Percentiles rank a stretch among this genome's conserved stretches.
These are phyloP conservation scores for Apiotrichum porosum DNA, from an alignment of 1,284 basidiomycete genomes.

Conservation along the genomic window DNA sequence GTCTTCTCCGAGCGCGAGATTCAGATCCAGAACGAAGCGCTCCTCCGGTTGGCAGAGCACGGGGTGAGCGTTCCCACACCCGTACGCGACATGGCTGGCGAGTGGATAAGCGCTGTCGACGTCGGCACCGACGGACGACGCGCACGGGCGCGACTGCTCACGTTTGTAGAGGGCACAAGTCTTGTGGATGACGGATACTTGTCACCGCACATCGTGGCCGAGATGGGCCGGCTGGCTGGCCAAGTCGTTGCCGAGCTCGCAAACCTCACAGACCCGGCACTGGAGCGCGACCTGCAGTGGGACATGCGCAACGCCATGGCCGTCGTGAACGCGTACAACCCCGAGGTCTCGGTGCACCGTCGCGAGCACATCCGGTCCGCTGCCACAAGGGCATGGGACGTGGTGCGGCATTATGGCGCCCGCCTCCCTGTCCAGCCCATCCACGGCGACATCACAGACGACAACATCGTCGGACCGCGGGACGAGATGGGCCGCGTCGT, in stretches of 20 bases:
- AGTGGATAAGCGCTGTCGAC: neutral
- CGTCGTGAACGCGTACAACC: constrained; percentile 5
- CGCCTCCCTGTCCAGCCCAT: constrained; percentile 5
- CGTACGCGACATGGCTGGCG: neutral
- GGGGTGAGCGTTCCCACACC: constrained; percentile 4
- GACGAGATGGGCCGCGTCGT: constrained; percentile 8
- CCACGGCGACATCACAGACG: constrained; percentile 16
- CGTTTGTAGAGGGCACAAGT: constrained; percentile 6
- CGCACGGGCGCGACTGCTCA: constrained; percentile 6
- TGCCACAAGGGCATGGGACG: neutral
- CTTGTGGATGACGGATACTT: constrained; percentile 9
- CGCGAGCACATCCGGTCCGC: neutral
- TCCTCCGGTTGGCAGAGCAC: neutral
- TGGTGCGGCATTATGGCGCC: neutral
- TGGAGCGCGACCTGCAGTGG: constrained; percentile 14
- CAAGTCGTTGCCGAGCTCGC: neutral
- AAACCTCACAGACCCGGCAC: neutral
- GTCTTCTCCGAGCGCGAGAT: constrained; percentile 5
- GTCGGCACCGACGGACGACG: neutral
- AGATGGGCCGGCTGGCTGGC: constrained; percentile 6
- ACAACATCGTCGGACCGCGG: constrained; percentile 11
- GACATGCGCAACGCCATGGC: constrained; percentile 11
- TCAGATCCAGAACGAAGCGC: constrained; percentile 9
- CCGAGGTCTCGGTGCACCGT: neutral
- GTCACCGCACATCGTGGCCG: neutral